Evolutionary conservation across 768 basidiomycete genomes (phyloP), one percentile per base, ranked within the genome.

Genomic region (Sistotremastrum niveocremeum): DNA sequence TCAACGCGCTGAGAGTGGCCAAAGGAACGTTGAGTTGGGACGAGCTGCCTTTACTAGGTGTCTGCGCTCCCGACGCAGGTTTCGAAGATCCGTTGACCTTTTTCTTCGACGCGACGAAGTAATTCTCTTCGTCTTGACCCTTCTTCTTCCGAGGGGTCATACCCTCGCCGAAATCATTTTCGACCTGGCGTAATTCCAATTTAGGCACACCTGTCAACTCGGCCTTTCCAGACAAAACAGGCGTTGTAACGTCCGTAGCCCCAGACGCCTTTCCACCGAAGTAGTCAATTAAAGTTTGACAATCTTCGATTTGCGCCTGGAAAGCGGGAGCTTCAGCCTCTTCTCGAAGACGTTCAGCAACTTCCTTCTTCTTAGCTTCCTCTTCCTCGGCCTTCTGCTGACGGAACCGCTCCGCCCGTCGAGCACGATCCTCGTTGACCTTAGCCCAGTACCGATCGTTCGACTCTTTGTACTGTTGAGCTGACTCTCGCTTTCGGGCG

Each of bases 281-380:
- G 58, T 71, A 79, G 61, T 90, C 84, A 58, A 94, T 81, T 52
- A 95, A 77, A 3, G 84, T 94, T 58, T 87, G 83, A 66, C 91
- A 97, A 60, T 98, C 95, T 67, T 98, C 89, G 56, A 99, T 90
- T 60, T 97, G 79, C 45, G 79, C 72, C 57, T 88, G 86, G 72
- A 76, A 98, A 0, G 95, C 95, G 30, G 95, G 93, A 28, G 72
- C 57, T 49, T 80, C 77, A 28, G 95, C 95, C 60, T 98, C 91
- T 49, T 99, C 95, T 44, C 84, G 79, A 41, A 97, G 61, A 36
- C 78, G 81, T 53, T 84, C 75, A 7, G 77, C 81, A 49, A 81
- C 70, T 59, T 90, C 89, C 62, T 80, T 67, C 60, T 77, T 83
- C 69, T 84, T 89, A 56, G 76, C 72, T 32, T 77, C 71, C 58